Conservation (phyloP, 305 asterid species). For the Stenogyne calaminthoides region DNA sequence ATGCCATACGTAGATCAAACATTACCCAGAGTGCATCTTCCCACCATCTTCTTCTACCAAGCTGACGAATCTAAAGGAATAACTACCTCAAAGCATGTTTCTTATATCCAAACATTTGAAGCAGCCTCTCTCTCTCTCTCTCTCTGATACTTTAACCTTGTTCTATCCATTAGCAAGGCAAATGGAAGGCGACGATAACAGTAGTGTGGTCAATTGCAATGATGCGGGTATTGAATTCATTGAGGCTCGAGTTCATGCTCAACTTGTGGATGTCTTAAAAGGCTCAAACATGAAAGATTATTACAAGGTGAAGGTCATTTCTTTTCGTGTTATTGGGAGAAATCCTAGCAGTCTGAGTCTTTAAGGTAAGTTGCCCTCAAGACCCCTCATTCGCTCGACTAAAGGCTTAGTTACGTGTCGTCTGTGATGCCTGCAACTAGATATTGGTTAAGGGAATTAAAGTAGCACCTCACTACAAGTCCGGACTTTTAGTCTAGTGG, state of each 20-base stretch:
- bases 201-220: slow-evolving; percentile 32
- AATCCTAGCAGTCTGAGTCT: no score
- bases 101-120: slow-evolving; percentile 24
- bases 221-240: slow-evolving; percentile 42
- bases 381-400: no score
- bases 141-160: slow-evolving; percentile 26
- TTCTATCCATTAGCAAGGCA: slow-evolving; percentile 51
- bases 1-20: slow-evolving; percentile 36
- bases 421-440: no score
- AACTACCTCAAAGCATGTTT: slow-evolving; percentile 2
- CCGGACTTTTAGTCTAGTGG: no score
- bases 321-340: no score
- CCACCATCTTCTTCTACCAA: slow-evolving; percentile 43
- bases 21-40: slow-evolving; percentile 33
- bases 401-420: no score
- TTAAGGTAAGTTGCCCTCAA: no score
- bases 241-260: slow-evolving; percentile 31
- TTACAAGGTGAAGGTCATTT: no score
- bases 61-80: background rate
- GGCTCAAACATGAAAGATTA: background rate
- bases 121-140: no score
- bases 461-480: no score
- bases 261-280: slow-evolving; percentile 5
- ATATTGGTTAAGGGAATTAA: no score
- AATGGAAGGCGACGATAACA: background rate